phyloP scores from a whole-genome alignment of 768 basidiomycete species.

The Naganishia antarctica region DNA sequence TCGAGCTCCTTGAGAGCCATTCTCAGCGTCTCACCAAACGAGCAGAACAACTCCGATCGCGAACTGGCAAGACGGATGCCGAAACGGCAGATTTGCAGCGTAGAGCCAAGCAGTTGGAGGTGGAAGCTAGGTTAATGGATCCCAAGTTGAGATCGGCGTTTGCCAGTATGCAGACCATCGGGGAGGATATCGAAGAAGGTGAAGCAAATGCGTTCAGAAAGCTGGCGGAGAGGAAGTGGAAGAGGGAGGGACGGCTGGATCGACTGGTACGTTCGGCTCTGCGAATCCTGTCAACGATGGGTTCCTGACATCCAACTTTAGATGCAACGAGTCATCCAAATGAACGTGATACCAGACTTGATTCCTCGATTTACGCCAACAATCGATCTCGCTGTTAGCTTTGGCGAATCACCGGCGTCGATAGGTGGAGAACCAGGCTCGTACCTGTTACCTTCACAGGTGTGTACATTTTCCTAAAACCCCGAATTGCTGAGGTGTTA shows the following conservation, averaged over 20 bases:
- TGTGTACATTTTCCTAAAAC: conserved; percentile 40
- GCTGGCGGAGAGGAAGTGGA: conserved; percentile 76
- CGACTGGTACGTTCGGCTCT: conserved; percentile 60
- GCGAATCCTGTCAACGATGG: background rate
- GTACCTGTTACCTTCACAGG: conserved; percentile 66
- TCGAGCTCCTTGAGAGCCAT: conserved; percentile 66
- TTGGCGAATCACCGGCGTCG: conserved; percentile 32
- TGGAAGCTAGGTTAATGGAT: conserved; percentile 78
- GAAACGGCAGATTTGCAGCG: conserved; percentile 53
- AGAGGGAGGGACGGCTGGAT: conserved; percentile 75
- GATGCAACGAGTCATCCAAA: conserved; percentile 91
- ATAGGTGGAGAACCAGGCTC: conserved; percentile 63
- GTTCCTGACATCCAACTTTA: conserved; percentile 42
- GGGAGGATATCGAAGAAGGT: conserved; percentile 34
- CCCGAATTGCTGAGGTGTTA: background rate
- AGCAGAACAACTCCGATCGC: conserved; percentile 50
- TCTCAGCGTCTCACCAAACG: conserved; percentile 55
- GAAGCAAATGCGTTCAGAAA: conserved; percentile 53
- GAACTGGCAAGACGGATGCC: conserved; percentile 36
- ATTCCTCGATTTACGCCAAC: conserved; percentile 66
- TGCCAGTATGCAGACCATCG: conserved; percentile 69
- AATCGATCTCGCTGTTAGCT: conserved; percentile 67
- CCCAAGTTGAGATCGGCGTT: conserved; percentile 76
- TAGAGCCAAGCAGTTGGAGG: conserved; percentile 60
- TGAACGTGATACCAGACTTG: conserved; percentile 85